phyloP scores from a whole-genome alignment of 148 eudicot species.

The Limonium bicolor region DNA sequence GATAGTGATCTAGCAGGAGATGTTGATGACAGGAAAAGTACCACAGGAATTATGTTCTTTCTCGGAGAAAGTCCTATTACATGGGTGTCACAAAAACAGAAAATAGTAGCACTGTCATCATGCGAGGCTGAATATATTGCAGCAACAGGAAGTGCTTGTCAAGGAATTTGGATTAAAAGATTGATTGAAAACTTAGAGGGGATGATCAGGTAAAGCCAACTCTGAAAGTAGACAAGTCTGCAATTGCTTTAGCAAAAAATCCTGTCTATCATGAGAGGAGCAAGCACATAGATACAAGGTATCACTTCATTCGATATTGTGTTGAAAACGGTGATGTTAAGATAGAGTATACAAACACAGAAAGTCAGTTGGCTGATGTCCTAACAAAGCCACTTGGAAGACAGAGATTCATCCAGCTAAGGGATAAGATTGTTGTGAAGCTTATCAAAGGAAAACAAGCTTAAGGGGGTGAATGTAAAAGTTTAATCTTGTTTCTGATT shows the following conservation, averaged over 20 bases:
- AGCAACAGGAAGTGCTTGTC: not conserved
- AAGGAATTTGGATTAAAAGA: not conserved
- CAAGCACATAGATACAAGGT: not conserved
- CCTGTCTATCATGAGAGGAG: not conserved
- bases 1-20: not conserved
- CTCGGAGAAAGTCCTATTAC: not conserved
- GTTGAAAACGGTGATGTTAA: not conserved
- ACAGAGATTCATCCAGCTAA: conserved; percentile 2
- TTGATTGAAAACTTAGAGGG: not conserved
- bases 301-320: not conserved
- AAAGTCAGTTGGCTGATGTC: not conserved
- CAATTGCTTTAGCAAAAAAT: not conserved
- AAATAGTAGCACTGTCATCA: conserved; percentile 3
- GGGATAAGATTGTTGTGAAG: conserved; percentile 5
- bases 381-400: not conserved
- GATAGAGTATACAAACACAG: not conserved
- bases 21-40: not conserved
- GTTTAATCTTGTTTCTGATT: too few species aligned
- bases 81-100: not conserved
- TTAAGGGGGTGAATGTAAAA: too few species aligned
- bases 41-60: not conserved
- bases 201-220: not conserved
- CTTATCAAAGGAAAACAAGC: too few species aligned
- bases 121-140: conserved; percentile 1
- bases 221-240: not conserved